These are phyloP conservation scores for Rhodotorula sphaerocarpa DNA, from an alignment of 768 basidiomycete genomes.

Conservation along the genomic window DNA sequence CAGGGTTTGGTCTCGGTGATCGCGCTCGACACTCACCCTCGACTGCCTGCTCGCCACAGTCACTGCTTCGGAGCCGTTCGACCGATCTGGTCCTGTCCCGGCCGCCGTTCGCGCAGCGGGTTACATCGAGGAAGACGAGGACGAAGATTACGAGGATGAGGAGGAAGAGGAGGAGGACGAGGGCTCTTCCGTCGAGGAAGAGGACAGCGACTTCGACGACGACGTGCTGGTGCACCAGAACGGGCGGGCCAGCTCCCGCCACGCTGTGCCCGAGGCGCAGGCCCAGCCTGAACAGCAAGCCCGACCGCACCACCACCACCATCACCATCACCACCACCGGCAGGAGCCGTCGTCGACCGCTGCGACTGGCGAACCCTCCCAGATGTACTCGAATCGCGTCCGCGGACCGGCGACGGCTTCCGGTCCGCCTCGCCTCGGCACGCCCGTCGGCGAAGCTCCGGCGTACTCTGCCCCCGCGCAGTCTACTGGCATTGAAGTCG, in stretches of 20 bases:
- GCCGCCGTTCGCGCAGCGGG: constrained; percentile 84
- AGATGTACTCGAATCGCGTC: background rate
- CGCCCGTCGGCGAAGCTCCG: constrained; percentile 14
- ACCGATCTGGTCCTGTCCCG: constrained; percentile 81
- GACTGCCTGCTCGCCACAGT: constrained; percentile 46
- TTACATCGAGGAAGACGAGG: constrained; percentile 63
- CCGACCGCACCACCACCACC: constrained; percentile 3
- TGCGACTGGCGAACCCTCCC: background rate
- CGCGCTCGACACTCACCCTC: no score
- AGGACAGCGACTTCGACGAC: constrained; percentile 41
- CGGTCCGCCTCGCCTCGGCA: constrained; percentile 15
- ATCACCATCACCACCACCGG: background rate
- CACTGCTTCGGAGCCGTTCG: constrained; percentile 86
- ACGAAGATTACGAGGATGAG: constrained; percentile 48
- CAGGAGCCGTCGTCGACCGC: background rate
- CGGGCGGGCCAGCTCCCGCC: background rate
- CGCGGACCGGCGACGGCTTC: background rate
- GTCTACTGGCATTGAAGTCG: constrained; percentile 28
- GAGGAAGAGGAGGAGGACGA: constrained; percentile 49
- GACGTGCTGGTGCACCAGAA: constrained; percentile 20
- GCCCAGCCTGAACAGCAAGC: no score
- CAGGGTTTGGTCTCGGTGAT: background rate
- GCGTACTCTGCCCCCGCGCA: constrained; percentile 34
- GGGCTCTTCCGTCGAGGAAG: constrained; percentile 56
- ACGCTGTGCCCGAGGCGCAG: no score